These are phyloP conservation scores for Dispira parvispora DNA, from an alignment of 192 early-diverging fungal species.

Conservation along the genomic window DNA sequence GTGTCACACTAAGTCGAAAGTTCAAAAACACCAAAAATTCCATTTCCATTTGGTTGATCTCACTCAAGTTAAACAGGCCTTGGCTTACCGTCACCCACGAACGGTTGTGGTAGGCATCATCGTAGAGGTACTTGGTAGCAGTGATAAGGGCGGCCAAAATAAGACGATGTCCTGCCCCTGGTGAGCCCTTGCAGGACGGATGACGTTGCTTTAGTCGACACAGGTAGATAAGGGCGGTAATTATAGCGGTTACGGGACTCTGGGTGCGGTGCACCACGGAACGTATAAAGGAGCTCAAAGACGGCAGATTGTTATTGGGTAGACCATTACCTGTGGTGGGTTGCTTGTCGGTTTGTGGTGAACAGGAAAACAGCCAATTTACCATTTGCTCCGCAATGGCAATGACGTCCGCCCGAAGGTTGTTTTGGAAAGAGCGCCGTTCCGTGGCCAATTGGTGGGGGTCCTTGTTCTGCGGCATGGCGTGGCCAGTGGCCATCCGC, in stretches of 20 bases:
- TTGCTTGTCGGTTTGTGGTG: background rate
- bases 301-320: background rate
- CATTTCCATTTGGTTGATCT: constrained; percentile 50
- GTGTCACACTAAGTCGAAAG: constrained; percentile 32
- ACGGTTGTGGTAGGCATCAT: constrained; percentile 47
- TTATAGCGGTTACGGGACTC: constrained; percentile 29
- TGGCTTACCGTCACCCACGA: constrained; percentile 46
- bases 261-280: constrained; percentile 33
- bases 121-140: constrained; percentile 50
- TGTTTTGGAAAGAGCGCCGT: constrained; percentile 1
- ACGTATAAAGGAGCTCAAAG: constrained; percentile 20
- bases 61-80: constrained; percentile 33
- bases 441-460: background rate
- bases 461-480: background rate
- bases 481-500: no score
- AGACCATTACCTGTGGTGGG: background rate
- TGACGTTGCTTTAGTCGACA: constrained; percentile 32
- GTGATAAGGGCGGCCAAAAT: constrained; percentile 47
- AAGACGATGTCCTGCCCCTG: constrained; percentile 39
- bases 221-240: constrained; percentile 35
- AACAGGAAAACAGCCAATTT: constrained; percentile 9
- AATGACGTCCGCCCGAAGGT: constrained; percentile 8
- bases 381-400: constrained; percentile 12
- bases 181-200: constrained; percentile 33
- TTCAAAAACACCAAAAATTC: constrained; percentile 37